Base-by-base conservation (phyloP, 345 rosid species). In the Rubroshorea leprosula region DNA sequence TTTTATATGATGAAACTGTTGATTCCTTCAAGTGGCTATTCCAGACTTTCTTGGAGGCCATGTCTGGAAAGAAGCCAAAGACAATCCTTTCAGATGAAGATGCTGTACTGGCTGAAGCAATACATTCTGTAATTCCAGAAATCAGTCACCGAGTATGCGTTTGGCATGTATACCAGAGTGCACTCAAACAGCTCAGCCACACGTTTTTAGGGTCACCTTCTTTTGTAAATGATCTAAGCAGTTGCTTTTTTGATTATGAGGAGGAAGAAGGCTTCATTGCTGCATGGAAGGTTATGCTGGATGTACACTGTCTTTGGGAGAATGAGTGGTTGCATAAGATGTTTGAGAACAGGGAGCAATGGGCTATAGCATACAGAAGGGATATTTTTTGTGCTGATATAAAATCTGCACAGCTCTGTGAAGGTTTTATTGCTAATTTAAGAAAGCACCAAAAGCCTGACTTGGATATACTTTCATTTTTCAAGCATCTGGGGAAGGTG, bases 11-110 rank as follows among this genome's bases (percentile, higher is more conserved):
- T 53, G 77, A 73, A 18, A 62, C 75, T 19, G 47, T 49, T 44
- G 72, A 72, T n/a, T 58, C 75, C 55, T 66, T 63, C 47, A 63
- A 72, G 65, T 69, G 77, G 80, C 53, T 69, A 3, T 69, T 76
- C 51, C 65, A 1, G 51, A 68, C 66, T 59, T 76, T 72, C 54
- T 6, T 67, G 1, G 62, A 60, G 59, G 73, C 66, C 23, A 68
- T 65, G 72, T 58, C 71, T 62, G 67, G 62, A 12, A 58, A 58
- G 51, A 58, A 58, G 13, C 62, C 52, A 46, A 27, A 26, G n/a
- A 45, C 62, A 62, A 39, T 76, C 29, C 67, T 72, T 43, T 51
- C 69, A 0, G 77, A 76, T 55, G 67, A 72, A 52, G 74, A 72
- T 63, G 61, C 45, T 11, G 45, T 45, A 49, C 22, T 76, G 18